Percentiles rank a stretch among this genome's conserved stretches.
Conservation (phyloP, 176 grass and related monocot genomes). For the Cenchrus fungigraminus region DNA sequence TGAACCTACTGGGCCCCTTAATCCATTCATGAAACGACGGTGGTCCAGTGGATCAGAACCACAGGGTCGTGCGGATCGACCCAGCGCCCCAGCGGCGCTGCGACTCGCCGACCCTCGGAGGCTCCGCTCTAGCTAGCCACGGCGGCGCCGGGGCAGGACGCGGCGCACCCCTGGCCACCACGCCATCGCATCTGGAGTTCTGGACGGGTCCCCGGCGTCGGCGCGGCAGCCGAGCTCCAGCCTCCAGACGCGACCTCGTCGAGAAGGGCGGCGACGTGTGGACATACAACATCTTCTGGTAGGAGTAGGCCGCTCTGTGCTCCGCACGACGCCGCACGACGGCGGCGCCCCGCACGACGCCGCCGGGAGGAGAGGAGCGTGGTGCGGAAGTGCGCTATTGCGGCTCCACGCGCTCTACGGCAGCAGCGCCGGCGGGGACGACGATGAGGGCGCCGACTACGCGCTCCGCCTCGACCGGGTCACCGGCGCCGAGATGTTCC, state of each 20-base stretch:
- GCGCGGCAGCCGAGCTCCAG: conserved; percentile 48
- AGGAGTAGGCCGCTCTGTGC: conserved; percentile 54
- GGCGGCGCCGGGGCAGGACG: conserved; percentile 64
- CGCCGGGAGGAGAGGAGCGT: conserved; percentile 26
- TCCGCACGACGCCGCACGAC: conserved; percentile 70
- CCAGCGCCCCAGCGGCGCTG: too few species aligned
- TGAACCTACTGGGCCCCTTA: too few species aligned
- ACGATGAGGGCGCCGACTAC: conserved; percentile 70
- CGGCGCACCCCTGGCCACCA: conserved; percentile 60
- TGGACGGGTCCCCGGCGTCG: conserved; percentile 33
- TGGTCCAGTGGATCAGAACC: too few species aligned
- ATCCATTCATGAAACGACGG: too few species aligned
- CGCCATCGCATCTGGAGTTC: conserved; percentile 62
- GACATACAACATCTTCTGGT: conserved; percentile 89
- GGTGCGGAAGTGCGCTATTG: conserved; percentile 67
- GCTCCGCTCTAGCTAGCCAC: neutral
- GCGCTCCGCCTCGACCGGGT: conserved; percentile 69
- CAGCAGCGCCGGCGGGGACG: conserved; percentile 39
- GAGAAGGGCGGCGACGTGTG: conserved; percentile 49
- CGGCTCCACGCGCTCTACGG: conserved; percentile 68
- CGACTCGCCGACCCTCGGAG: too few species aligned
- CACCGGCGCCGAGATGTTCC: conserved; percentile 79
- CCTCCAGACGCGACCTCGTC: conserved; percentile 64
- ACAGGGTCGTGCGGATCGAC: too few species aligned
- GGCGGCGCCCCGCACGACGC: neutral